These are phyloP conservation scores for Psilocybe cubensis DNA, from an alignment of 768 basidiomycete genomes.

Conservation along the genomic window DNA sequence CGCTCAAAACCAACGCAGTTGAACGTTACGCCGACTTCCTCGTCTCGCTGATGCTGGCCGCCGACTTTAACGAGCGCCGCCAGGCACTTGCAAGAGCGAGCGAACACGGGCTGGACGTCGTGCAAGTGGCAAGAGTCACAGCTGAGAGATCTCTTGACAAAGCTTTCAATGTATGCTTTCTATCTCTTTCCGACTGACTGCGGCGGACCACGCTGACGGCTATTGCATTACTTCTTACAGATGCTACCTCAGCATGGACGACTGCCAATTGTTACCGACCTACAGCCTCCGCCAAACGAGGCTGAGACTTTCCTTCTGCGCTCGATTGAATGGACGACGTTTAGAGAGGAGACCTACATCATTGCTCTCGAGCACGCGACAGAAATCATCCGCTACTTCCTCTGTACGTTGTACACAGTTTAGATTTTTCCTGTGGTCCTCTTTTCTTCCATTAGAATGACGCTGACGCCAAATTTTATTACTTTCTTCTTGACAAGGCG, in stretches of 20 bases:
- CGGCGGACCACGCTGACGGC: background rate
- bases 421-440: too few relatives aligned
- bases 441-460: too few relatives aligned
- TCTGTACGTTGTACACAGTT: constrained; percentile 56
- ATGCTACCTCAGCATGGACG: constrained; percentile 55
- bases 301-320: constrained; percentile 72
- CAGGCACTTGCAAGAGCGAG: constrained; percentile 74
- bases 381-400: constrained; percentile 86
- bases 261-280: constrained; percentile 60
- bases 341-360: constrained; percentile 69
- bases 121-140: constrained; percentile 76
- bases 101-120: constrained; percentile 84
- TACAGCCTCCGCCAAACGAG: constrained; percentile 60
- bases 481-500: constrained; percentile 55
- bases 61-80: constrained; percentile 65
- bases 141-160: constrained; percentile 79
- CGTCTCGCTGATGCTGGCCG: constrained; percentile 69
- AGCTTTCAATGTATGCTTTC: constrained; percentile 58
- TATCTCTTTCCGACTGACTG: background rate
- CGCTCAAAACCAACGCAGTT: constrained; percentile 88
- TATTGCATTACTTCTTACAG: constrained; percentile 31
- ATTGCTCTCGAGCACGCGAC: constrained; percentile 88
- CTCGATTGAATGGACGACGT: constrained; percentile 93
- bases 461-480: too few relatives aligned
- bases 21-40: constrained; percentile 93